phyloP scores from a whole-genome alignment of 2,329 filamentous ascomycete species.

The Coleophoma crateriformis region DNA sequence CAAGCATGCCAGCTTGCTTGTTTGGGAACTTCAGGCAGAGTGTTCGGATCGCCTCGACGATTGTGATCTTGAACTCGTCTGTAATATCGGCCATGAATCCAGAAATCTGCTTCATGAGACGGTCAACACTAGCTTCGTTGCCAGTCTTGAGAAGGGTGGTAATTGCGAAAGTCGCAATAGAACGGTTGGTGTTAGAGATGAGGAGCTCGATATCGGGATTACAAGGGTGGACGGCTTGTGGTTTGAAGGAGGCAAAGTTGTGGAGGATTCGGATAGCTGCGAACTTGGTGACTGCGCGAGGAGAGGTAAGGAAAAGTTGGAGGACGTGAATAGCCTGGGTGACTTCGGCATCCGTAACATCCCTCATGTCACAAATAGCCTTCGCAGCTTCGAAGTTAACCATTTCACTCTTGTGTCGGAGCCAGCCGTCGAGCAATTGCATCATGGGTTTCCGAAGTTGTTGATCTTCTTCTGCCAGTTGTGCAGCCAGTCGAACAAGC shows the following conservation, averaged over 20 bases:
- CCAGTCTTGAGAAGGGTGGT: slow-evolving; percentile 97
- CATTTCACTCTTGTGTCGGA: slow-evolving; percentile 98
- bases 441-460: slow-evolving; percentile 94
- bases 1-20: slow-evolving; percentile 97
- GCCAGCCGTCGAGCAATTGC: slow-evolving; percentile 90
- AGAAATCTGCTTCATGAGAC: slow-evolving; percentile 97
- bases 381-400: slow-evolving; percentile 99
- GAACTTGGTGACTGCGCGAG: slow-evolving; percentile 94
- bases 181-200: slow-evolving; percentile 95
- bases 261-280: slow-evolving; percentile 94
- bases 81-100: slow-evolving; percentile 99
- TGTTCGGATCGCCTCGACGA: slow-evolving; percentile 95
- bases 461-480: slow-evolving; percentile 88
- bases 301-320: slow-evolving; percentile 94
- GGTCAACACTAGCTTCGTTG: slow-evolving; percentile 94
- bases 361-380: slow-evolving; percentile 91
- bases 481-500: slow-evolving; percentile 86
- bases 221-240: slow-evolving; percentile 83
- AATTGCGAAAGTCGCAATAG: slow-evolving; percentile 96
- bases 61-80: slow-evolving; percentile 99
- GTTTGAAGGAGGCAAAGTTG: slow-evolving; percentile 95
- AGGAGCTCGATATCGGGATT: slow-evolving; percentile 96
- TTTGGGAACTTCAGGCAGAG: slow-evolving; percentile 95
- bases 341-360: slow-evolving; percentile 88
- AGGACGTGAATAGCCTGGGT: slow-evolving; percentile 90